Evolutionary conservation across 1,139 yeast species (phyloP).

Genomic region (Hansenula lynferdii): DNA sequence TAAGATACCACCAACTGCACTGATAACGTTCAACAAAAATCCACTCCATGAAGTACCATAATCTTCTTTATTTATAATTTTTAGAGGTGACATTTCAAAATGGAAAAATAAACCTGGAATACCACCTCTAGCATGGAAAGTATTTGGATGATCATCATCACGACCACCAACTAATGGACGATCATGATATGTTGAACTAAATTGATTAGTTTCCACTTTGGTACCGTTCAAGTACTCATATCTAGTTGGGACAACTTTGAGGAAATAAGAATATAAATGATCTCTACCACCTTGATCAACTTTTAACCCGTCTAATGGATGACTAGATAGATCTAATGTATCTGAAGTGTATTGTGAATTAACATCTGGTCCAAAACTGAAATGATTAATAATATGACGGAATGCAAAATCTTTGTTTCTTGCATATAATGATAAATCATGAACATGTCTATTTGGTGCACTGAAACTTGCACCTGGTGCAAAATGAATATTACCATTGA

Average conservation of each 20-base stretch:
- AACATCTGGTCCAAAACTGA: constrained; percentile 76
- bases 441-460: constrained; percentile 59
- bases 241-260: constrained; percentile 89
- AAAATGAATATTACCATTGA: constrained; percentile 88
- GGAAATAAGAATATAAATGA: constrained; percentile 70
- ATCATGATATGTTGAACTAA: constrained; percentile 86
- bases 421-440: constrained; percentile 73
- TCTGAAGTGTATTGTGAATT: constrained; percentile 15
- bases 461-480: constrained; percentile 79
- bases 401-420: constrained; percentile 52
- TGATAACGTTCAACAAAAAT: constrained; percentile 76
- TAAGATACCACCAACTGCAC: constrained; percentile 89
- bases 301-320: constrained; percentile 65
- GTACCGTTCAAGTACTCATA: constrained; percentile 59
- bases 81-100: constrained; percentile 91
- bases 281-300: constrained; percentile 44
- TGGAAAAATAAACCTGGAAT: constrained; percentile 84
- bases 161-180: constrained; percentile 82
- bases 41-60: constrained; percentile 81
- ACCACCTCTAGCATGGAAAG: constrained; percentile 82
- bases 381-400: constrained; percentile 71
- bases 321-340: constrained; percentile 36
- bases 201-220: constrained; percentile 80
- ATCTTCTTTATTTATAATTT: constrained; percentile 81
- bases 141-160: constrained; percentile 87